Evolutionary conservation across 495 filamentous ascomycete species (phyloP), one percentile per base, ranked within the genome.

Genomic region (Podospora comata): DNA sequence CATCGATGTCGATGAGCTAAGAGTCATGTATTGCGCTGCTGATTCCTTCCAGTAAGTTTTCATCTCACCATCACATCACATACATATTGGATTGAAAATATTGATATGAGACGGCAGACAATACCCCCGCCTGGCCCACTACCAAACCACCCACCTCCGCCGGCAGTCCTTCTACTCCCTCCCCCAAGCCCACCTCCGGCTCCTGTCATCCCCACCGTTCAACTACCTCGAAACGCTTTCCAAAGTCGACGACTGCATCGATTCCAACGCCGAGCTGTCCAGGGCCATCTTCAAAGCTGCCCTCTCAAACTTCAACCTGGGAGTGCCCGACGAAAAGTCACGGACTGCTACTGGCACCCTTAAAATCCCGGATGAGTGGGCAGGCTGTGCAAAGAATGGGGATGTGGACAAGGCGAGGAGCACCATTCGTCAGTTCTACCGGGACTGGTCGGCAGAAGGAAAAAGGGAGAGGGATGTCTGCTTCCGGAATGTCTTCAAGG

Each of bases 391-490:
- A 5, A 93, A 86, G 23, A 73, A 84, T 23, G 79, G 80, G 3
- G 94, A 97, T 75, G 72, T 96, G 60, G 93, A 95, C 72, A 99
- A 97, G 78, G 95, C 94, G 19, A 85, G 90, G 69, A 94, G 91
- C 63, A 97, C 92, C 6, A 82, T 99, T 62, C 85, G 93, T 23
- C 95, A 99, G 75, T 91, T 99, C 73, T 97, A 92, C 75, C 91
- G 95, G 5, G 95, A 99, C 76, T 99, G 95, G 95, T 92, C 91
- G 55, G 84, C 82, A 9, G 94, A 91, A 72, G 95, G 94, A 3
- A 78, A 76, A 20, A 65, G 75, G 0, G 95, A 99, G 79, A 84
- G 96, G 5, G 80, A 86, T 4, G 88, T 87, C 11, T 93, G 89
- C 77, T 94, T 93, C 76, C 82, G 80, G 1, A 92, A 91, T 0